Percentiles rank a stretch among this genome's conserved stretches.
phyloP scores from a whole-genome alignment of 768 basidiomycete genomes.

The Boletus coccyginus region DNA sequence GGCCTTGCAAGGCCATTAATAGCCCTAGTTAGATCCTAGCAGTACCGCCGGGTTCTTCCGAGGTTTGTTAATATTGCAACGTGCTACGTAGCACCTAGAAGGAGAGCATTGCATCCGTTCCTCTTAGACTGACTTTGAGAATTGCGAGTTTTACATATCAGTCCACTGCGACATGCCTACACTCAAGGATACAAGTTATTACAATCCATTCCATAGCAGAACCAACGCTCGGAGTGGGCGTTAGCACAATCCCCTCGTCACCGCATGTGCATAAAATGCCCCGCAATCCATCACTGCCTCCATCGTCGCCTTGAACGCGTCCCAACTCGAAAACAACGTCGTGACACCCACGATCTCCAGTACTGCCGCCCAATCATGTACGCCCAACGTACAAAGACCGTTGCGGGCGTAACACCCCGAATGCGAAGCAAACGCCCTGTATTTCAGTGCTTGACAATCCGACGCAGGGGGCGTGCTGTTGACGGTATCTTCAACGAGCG shows the following conservation, averaged over 20 bases:
- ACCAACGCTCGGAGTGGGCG: too few species aligned
- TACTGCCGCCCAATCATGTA: conserved; percentile 37
- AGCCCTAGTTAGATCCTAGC: too few species aligned
- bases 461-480: conserved; percentile 13
- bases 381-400: conserved; percentile 40
- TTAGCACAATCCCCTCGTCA: conserved; percentile 7
- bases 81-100: too few species aligned
- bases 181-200: too few species aligned
- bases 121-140: too few species aligned
- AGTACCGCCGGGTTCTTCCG: too few species aligned
- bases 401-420: conserved; percentile 39
- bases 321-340: conserved; percentile 17
- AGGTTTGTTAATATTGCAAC: too few species aligned
- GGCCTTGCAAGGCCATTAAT: too few species aligned
- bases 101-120: too few species aligned
- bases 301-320: conserved; percentile 10
- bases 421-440: conserved; percentile 42
- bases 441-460: conserved; percentile 34
- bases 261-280: conserved; percentile 12
- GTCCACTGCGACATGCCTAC: too few species aligned
- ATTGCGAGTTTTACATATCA: too few species aligned
- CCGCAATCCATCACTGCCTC: conserved; percentile 8
- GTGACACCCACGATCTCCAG: conserved; percentile 29
- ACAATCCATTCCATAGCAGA: too few species aligned
- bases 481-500: conserved; percentile 36